Percentiles rank a stretch among this genome's conserved stretches.
These are phyloP conservation scores for Spongispora temasekensis DNA, from an alignment of 1,284 basidiomycete genomes.

Conservation along the genomic window DNA sequence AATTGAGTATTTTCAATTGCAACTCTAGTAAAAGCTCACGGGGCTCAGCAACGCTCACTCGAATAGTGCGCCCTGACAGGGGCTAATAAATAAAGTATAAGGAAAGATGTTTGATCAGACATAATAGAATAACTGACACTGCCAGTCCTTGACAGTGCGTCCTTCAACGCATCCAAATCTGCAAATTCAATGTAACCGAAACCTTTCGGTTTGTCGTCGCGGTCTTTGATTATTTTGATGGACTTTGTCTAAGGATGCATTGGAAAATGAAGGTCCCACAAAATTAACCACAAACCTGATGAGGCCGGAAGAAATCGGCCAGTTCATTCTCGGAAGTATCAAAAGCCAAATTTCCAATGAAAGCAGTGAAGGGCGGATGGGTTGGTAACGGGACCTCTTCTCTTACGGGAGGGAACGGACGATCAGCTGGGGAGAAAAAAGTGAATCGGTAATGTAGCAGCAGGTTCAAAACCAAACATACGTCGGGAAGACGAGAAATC, in stretches of 20 bases:
- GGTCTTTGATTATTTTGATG: conserved; percentile 91
- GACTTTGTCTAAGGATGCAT: conserved; percentile 63
- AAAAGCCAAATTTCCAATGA: conserved; percentile 94
- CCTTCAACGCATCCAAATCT: conserved; percentile 81
- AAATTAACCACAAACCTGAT: conserved; percentile 49
- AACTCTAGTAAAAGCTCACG: conserved; percentile 54
- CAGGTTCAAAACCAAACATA: conserved; percentile 38
- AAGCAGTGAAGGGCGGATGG: conserved; percentile 93
- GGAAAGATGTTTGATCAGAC: conserved; percentile 5
- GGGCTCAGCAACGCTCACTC: conserved; percentile 95
- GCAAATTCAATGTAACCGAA: conserved; percentile 98
- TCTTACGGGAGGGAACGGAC: conserved; percentile 58
- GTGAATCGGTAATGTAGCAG: conserved; percentile 14
- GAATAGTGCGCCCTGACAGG: conserved; percentile 79
- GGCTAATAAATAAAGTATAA: conserved; percentile 41
- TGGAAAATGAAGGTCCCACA: background rate
- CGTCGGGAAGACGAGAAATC: conserved; percentile 64
- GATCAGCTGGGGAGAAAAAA: conserved; percentile 55
- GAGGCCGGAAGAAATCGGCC: conserved; percentile 73
- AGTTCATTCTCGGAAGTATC: conserved; percentile 88
- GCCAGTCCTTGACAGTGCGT: conserved; percentile 64
- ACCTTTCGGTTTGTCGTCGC: conserved; percentile 92
- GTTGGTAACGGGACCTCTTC: conserved; percentile 96
- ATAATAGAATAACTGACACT: conserved; percentile 44
- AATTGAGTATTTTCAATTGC: conserved; percentile 6